phyloP scores from a whole-genome alignment of 345 rosid genomes.

The Raphanus raphanistrum region DNA sequence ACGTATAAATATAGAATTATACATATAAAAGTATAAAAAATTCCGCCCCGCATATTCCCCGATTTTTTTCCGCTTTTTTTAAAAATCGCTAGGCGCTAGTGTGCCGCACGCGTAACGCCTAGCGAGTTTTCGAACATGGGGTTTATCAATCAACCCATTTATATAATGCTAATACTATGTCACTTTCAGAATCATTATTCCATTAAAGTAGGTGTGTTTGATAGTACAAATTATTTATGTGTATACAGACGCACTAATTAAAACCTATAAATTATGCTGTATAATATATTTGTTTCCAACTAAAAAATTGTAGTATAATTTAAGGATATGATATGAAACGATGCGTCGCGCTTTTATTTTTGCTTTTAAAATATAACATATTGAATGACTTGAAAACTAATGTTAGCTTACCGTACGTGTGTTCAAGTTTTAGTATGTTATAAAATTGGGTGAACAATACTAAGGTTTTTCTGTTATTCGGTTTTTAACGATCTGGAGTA shows the following conservation, averaged over 20 bases:
- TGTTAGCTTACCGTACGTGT: slow-evolving; percentile 24
- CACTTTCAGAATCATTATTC: neutral
- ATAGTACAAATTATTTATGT: slow-evolving; percentile 11
- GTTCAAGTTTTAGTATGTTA: slow-evolving; percentile 11
- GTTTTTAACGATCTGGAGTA: neutral
- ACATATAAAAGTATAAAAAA: too few species aligned
- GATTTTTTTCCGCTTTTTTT: too few species aligned
- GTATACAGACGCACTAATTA: neutral
- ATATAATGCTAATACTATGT: too few species aligned
- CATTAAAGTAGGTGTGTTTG: slow-evolving; percentile 22
- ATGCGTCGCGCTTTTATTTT: neutral
- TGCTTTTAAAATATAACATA: neutral
- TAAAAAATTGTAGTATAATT: neutral
- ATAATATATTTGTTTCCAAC: neutral
- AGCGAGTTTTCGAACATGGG: too few species aligned
- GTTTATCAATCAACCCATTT: neutral
- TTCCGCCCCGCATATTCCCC: too few species aligned
- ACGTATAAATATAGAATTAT: too few species aligned
- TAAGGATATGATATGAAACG: neutral
- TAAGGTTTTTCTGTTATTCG: slow-evolving; percentile 15
- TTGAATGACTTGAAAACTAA: neutral
- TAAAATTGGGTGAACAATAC: neutral
- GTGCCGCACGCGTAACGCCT: too few species aligned
- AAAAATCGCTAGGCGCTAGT: too few species aligned
- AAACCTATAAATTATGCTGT: neutral